Conservation (phyloP, 305 asterid genomes). For the Fraxinus albicans region DNA sequence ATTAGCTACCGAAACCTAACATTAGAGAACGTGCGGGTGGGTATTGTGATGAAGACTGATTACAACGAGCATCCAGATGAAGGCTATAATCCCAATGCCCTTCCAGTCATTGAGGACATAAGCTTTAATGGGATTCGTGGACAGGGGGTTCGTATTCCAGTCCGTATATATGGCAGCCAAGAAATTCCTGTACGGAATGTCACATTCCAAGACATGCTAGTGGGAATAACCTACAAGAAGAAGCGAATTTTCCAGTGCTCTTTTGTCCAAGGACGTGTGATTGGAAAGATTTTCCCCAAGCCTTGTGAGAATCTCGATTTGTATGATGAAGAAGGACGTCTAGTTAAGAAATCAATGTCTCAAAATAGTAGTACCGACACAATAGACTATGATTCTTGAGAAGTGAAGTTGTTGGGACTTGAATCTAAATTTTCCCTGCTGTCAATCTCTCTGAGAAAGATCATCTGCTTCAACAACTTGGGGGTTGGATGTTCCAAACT, state of each 20-base stretch:
- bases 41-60: conserved; percentile 82
- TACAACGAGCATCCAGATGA: conserved; percentile 87
- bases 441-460: background rate
- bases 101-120: conserved; percentile 72
- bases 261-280: conserved; percentile 75
- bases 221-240: conserved; percentile 89
- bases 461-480: conserved; percentile 8
- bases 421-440: conserved; percentile 2
- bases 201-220: conserved; percentile 67
- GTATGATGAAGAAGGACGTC: conserved; percentile 61
- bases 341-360: conserved; percentile 43
- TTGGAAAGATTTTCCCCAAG: conserved; percentile 72
- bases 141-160: conserved; percentile 80
- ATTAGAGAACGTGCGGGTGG: conserved; percentile 78
- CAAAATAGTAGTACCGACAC: conserved; percentile 40
- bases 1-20: conserved; percentile 72
- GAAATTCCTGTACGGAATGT: conserved; percentile 70
- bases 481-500: conserved; percentile 9
- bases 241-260: conserved; percentile 88
- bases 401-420: conserved; percentile 1
- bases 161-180: conserved; percentile 67
- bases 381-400: conserved; percentile 59
- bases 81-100: conserved; percentile 73
- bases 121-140: conserved; percentile 70
- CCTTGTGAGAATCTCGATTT: conserved; percentile 88